Evolutionary conservation across 257 asterid species (phyloP).

Genomic region (Fraxinus anomala): DNA sequence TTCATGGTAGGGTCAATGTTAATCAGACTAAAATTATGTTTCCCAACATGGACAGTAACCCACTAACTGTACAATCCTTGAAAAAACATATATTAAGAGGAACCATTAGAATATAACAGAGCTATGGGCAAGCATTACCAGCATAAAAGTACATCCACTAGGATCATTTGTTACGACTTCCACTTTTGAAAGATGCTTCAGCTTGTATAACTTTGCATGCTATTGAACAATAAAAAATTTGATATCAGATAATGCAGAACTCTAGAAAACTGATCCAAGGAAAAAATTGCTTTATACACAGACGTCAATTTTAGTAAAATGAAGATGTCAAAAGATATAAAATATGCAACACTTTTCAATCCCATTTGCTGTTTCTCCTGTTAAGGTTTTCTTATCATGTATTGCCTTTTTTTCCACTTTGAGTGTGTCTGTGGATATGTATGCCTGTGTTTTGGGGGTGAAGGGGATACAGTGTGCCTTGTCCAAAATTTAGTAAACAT

Average conservation of each 20-base stretch:
- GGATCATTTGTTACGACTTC: constrained; percentile 94
- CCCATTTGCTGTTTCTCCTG: constrained; percentile 7
- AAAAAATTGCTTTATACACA: background rate
- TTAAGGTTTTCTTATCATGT: background rate
- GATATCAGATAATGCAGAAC: constrained; percentile 29
- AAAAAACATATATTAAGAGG: constrained; percentile 16
- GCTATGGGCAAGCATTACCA: constrained; percentile 49
- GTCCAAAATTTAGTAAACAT: background rate
- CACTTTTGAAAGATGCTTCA: constrained; percentile 94
- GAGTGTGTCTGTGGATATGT: background rate
- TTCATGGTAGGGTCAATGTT: constrained; percentile 36
- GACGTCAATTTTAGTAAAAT: constrained; percentile 11
- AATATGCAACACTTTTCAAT: constrained; percentile 20
- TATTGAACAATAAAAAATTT: constrained; percentile 32
- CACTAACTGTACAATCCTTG: background rate
- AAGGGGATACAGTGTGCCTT: background rate
- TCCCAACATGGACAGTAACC: constrained; percentile 8
- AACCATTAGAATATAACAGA: background rate
- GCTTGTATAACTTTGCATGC: constrained; percentile 91
- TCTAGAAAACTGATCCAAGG: constrained; percentile 8
- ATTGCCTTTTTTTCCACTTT: background rate
- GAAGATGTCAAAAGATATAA: constrained; percentile 3
- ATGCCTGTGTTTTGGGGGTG: background rate
- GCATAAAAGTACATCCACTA: constrained; percentile 93
- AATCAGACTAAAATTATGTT: constrained; percentile 26